Base-by-base conservation (phyloP, 208 protist species). In the Borovskyia barvae region DNA sequence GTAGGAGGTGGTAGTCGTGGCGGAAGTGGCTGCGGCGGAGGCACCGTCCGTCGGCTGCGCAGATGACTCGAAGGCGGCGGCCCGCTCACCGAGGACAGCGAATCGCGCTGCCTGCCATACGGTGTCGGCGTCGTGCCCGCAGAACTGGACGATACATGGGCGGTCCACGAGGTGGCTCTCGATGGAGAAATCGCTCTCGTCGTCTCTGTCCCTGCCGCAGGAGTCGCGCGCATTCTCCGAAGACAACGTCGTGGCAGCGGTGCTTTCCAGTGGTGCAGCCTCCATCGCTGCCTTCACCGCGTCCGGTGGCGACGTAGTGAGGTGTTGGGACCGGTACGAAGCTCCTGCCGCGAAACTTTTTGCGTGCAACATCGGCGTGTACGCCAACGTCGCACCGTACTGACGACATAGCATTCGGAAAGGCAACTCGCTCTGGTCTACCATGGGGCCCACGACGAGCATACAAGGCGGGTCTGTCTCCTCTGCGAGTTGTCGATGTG, bases 341-440 rank as follows among this genome's bases (percentile, higher is more conserved):
- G 70, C 70, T 15, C 80, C 65, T 5, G 82, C 61, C 0, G 67
- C 53, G 36, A 93, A 94, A 35, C 72, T 72, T 48, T 58, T 76
- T 7, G 77, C 75, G 64, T 96, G 84, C 33, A 96, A 72, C 93
- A 97, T 97, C 17, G 92, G 91, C 0, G 90, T 93, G 76, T 97
- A 97, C 42, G 76, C 58, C 12, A 97, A 60, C 12, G 75, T 77
- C 3, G 90, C 68, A 15, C 90, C 92, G 66, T 94, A 90, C 36
- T 84, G 54, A 2, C 85, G 66, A 54, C 91, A 94, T 24, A 97
- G 77, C 66, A 96, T 59, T 3, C 94, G 82, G 56, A 97, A 97
- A 3, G 94, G 82, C 52, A 97, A 63, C 65, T 96, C 91, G 55
- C 83, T 93, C 57, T 87, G 77, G 47, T 96, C 90, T n/a, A 97